Base-by-base conservation (phyloP, 1,139 yeast species). In the Lodderomyces elongisporus region DNA sequence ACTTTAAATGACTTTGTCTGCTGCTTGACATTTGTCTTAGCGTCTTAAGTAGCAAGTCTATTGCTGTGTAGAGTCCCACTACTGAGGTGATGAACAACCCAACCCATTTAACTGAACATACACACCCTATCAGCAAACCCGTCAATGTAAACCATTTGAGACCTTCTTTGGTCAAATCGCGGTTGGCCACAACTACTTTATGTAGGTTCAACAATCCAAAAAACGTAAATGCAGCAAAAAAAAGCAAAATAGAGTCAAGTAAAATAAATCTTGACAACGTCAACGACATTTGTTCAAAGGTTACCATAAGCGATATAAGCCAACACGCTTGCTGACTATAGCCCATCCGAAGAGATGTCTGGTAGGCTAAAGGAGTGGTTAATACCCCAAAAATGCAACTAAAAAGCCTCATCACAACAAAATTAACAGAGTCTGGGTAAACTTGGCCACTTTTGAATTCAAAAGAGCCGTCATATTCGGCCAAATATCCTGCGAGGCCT, bases 51-150 rank as follows among this genome's bases (percentile, higher is more conserved):
- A 79, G 69, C 37, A 91, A 67, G 47, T 91, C 97, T 39, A 74
- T 71, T 9, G 84, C 58, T 3, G 88, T 83, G 62, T 88, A 91
- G n/a, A 85, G 44, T 1, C 99, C 99, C 35, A 89, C 84, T 16
- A 89, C 62, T 0, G 76, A 72, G 7, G 96, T 93, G 29, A 84
- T 78, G 52, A 91, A 88, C 32, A 89, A 59, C 4, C 98, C 98
- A 14, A 91, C 97, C 96, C 95, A 87, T 61, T 91, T 91, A 27
- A 89, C 94, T 32, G 95, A 79, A 46, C 89, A 81, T 10, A 89
- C 97, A 56, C 95, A 85, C 1, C 98, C 99, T 43, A 93, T 76
- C 8, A 88, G 76, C 5, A 83, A 40, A 5, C 98, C 98, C 2
- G 93, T 77, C 13, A 80, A 48, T 4, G 70, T 33, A 52, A 80